Evolutionary conservation across 768 basidiomycete genomes (phyloP).

Genomic region (Boletellus sp.): DNA sequence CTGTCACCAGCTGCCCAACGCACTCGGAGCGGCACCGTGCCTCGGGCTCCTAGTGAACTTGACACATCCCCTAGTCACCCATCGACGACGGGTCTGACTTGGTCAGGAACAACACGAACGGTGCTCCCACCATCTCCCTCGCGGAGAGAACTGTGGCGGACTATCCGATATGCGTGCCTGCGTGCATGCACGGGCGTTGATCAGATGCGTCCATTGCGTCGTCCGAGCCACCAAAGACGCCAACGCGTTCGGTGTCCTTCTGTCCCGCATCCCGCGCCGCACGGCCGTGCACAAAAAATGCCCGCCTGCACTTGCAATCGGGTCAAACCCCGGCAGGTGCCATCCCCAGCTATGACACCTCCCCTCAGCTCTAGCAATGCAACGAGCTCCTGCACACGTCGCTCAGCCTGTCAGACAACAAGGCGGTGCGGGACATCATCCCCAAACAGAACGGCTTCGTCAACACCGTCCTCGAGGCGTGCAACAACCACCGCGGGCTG

Average conservation of each 20-base stretch:
- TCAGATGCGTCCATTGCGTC: too few relatives aligned
- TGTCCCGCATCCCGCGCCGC: slow-evolving; percentile 18
- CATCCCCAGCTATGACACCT: slow-evolving; percentile 19
- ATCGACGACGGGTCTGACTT: too few relatives aligned
- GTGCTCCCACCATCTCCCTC: too few relatives aligned
- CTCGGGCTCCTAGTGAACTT: too few relatives aligned
- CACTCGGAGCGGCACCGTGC: too few relatives aligned
- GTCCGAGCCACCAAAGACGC: not conserved
- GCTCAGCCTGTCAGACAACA: slow-evolving; percentile 13
- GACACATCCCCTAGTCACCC: too few relatives aligned
- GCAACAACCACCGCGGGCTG: slow-evolving; percentile 36
- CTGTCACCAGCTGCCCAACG: too few relatives aligned
- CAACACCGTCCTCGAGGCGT: slow-evolving; percentile 32
- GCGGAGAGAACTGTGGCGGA: not conserved
- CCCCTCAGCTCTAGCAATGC: slow-evolving; percentile 20
- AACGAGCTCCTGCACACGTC: slow-evolving; percentile 29
- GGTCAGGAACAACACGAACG: too few relatives aligned
- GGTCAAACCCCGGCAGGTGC: slow-evolving; percentile 17
- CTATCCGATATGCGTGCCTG: too few relatives aligned
- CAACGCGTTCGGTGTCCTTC: slow-evolving; percentile 19
- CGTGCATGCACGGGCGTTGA: too few relatives aligned
- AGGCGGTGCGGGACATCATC: slow-evolving; percentile 26
- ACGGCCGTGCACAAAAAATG: slow-evolving; percentile 31
- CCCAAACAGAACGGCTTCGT: slow-evolving; percentile 35
- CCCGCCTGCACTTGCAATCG: slow-evolving; percentile 23